A percentile compares a stretch with the other conserved stretches of the same genome.
These are phyloP conservation scores for Erucastrum elatum DNA, from an alignment of 345 rosid species.

Conservation along the genomic window DNA sequence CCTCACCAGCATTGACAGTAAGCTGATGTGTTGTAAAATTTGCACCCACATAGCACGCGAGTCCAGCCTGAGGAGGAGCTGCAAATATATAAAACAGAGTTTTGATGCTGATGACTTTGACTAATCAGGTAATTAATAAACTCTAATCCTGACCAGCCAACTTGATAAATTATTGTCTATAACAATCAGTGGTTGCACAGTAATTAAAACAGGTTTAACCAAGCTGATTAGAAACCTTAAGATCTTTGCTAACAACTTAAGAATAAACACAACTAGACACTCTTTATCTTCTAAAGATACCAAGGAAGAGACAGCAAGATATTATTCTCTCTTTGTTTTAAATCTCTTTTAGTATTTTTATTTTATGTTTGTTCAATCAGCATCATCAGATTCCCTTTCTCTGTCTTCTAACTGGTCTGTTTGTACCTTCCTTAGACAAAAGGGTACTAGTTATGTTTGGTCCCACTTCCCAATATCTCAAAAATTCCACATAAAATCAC, in stretches of 20 bases:
- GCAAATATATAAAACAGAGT: slow-evolving; percentile 18
- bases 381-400: slow-evolving; percentile 38
- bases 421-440: slow-evolving; percentile 37
- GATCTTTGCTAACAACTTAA: background rate
- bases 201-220: slow-evolving; percentile 17
- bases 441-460: slow-evolving; percentile 49
- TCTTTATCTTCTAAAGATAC: slow-evolving; percentile 1
- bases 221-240: slow-evolving; percentile 18
- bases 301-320: slow-evolving; percentile 15
- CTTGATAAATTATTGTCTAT: background rate
- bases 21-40: slow-evolving; percentile 89
- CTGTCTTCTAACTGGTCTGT: slow-evolving; percentile 35
- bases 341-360: background rate
- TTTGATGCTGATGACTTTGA: background rate
- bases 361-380: slow-evolving; percentile 32
- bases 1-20: slow-evolving; percentile 94
- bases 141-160: background rate
- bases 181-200: background rate
- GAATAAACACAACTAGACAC: background rate
- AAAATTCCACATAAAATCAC: slow-evolving; percentile 25
- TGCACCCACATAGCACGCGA: slow-evolving; percentile 71
- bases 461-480: slow-evolving; percentile 55
- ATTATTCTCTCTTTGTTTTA: background rate
- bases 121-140: background rate
- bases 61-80: slow-evolving; percentile 29